Conservation (phyloP, 202 grass and related monocot species). For the Zoysia matrella region DNA sequence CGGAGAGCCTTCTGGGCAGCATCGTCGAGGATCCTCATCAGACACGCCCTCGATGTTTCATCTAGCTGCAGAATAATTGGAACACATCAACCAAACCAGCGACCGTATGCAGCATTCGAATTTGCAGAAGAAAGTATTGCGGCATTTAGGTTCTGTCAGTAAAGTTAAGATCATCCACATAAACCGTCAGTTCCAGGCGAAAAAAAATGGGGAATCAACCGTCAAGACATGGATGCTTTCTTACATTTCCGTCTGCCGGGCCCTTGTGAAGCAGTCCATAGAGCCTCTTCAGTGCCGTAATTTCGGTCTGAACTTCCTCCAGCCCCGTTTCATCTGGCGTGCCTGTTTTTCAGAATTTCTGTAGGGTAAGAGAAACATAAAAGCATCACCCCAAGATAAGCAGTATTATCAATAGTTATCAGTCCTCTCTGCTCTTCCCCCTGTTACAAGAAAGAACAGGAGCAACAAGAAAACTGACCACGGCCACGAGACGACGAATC, state of each 20-base stretch:
- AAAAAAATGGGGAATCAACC: neutral
- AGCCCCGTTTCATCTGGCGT: constrained; percentile 32
- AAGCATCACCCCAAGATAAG: neutral
- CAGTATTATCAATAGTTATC: no score
- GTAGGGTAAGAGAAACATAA: neutral
- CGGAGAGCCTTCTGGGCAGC: constrained; percentile 51
- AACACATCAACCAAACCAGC: neutral
- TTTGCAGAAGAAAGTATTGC: neutral
- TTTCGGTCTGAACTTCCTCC: constrained; percentile 49
- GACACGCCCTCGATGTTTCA: constrained; percentile 46
- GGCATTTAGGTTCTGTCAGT: neutral
- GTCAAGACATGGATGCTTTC: neutral
- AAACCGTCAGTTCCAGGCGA: neutral
- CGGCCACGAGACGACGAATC: neutral
- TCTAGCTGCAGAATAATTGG: constrained; percentile 51
- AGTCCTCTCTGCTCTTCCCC: neutral
- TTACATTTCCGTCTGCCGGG: constrained; percentile 21
- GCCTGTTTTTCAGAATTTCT: neutral
- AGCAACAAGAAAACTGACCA: neutral
- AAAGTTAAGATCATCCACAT: neutral
- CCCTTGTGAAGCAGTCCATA: constrained; percentile 54
- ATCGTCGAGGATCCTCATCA: constrained; percentile 66
- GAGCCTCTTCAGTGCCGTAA: constrained; percentile 54
- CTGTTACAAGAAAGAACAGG: neutral
- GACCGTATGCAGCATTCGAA: neutral